Conservation (phyloP, 306 rosid species). For the Quercus glauca region DNA sequence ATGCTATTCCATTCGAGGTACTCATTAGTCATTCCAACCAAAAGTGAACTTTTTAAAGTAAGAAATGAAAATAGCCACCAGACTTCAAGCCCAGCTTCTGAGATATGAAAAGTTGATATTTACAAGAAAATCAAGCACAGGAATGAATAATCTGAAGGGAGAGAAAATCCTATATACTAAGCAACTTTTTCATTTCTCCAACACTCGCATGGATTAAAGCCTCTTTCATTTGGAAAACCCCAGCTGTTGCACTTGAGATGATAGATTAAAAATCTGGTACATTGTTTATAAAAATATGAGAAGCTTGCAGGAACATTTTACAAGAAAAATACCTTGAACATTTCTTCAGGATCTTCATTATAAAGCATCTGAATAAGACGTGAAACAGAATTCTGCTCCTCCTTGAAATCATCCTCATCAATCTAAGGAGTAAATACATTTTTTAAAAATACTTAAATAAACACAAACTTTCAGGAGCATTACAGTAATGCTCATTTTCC, state of each 20-base stretch:
- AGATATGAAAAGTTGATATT: neutral
- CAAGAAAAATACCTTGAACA: constrained; percentile 68
- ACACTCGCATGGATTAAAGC: neutral
- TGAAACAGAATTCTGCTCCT: constrained; percentile 93
- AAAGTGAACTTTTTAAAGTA: neutral
- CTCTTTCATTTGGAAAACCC: neutral
- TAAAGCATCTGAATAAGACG: constrained; percentile 91
- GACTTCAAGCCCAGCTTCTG: neutral
- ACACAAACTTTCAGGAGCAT: neutral
- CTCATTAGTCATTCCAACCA: neutral
- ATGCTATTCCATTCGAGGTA: neutral
- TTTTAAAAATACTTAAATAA: neutral
- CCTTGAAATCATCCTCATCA: constrained; percentile 97
- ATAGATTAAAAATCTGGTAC: neutral
- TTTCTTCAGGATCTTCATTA: constrained; percentile 87
- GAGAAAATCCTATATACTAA: neutral
- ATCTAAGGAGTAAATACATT: constrained; percentile 30
- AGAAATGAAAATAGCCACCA: neutral
- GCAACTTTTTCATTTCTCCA: neutral
- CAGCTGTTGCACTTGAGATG: neutral
- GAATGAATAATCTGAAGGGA: neutral
- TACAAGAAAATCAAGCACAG: neutral
- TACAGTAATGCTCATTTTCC: neutral
- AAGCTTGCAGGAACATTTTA: constrained; percentile 14
- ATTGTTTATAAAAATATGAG: neutral